A percentile compares a stretch with the other conserved stretches of the same genome.
Conservation (phyloP, 23 red algal species). For the Gracilaria domingensis region DNA sequence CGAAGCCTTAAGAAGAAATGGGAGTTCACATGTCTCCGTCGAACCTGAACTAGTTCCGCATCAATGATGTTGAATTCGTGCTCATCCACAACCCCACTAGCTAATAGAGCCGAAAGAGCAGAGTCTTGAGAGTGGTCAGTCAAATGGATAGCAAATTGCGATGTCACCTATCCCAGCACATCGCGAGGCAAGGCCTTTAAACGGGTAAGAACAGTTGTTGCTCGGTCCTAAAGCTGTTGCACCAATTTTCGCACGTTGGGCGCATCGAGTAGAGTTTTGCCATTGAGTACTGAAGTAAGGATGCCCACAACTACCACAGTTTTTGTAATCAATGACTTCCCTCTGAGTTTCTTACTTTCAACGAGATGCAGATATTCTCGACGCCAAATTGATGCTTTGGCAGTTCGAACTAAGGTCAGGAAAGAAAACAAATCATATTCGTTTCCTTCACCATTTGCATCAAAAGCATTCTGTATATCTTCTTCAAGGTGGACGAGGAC, state of each 20-base stretch:
- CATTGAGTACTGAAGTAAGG: constrained; percentile 59
- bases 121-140: constrained; percentile 36
- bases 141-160: constrained; percentile 56
- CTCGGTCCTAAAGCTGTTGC: constrained; percentile 51
- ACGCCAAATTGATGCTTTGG: not conserved
- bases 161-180: constrained; percentile 55
- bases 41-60: constrained; percentile 49
- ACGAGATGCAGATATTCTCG: constrained; percentile 2
- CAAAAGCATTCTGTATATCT: constrained; percentile 66
- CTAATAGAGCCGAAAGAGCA: constrained; percentile 39
- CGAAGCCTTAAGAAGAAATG: not conserved
- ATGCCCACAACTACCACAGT: constrained; percentile 50
- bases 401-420: constrained; percentile 3
- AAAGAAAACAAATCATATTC: constrained; percentile 72
- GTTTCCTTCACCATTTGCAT: constrained; percentile 73
- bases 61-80: constrained; percentile 50
- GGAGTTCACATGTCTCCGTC: constrained; percentile 24
- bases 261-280: constrained; percentile 40
- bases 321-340: constrained; percentile 37
- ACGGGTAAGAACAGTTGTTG: constrained; percentile 53
- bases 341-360: constrained; percentile 34
- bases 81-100: constrained; percentile 54
- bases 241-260: constrained; percentile 39
- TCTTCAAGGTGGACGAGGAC: constrained; percentile 59
- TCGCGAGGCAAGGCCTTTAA: constrained; percentile 46